A percentile compares a stretch with the other conserved stretches of the same genome.
Conservation (phyloP, 352 stramenopile species). For the Globisporangium iwayamae region DNA sequence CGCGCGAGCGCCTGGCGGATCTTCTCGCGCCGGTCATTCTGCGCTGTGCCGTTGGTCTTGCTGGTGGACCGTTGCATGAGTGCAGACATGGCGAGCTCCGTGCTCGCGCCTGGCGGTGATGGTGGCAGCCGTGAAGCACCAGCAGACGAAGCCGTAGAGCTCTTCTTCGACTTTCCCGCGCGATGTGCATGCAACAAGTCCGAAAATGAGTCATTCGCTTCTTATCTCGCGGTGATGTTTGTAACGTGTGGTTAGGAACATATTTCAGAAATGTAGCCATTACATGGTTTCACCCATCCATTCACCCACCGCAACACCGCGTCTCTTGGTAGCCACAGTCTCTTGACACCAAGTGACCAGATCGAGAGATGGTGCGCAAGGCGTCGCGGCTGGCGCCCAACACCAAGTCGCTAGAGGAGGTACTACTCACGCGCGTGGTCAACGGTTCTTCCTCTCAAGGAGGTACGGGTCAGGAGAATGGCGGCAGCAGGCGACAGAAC, state of each 20-base stretch:
- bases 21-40: conserved; percentile 38
- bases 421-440: conserved; percentile 51
- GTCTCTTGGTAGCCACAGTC: not conserved
- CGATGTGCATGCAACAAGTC: too few species aligned
- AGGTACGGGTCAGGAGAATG: conserved; percentile 4
- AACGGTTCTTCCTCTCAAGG: conserved; percentile 6
- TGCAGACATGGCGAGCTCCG: not conserved
- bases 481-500: not conserved
- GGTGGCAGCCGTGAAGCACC: too few species aligned
- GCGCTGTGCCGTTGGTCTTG: conserved; percentile 1
- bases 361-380: conserved; percentile 54
- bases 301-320: not conserved
- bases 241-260: not conserved
- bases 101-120: not conserved
- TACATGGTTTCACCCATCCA: too few species aligned
- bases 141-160: not conserved
- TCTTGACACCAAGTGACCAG: not conserved
- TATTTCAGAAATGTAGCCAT: not conserved
- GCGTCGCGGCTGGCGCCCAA: conserved; percentile 46
- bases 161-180: not conserved
- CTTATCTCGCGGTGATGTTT: not conserved
- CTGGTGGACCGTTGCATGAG: not conserved
- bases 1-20: conserved; percentile 42
- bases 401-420: conserved; percentile 63
- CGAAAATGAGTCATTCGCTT: not conserved